A percentile compares a stretch with the other conserved stretches of the same genome.
These are phyloP conservation scores for Pseudogymnoascus sp. DNA, from an alignment of 2,329 filamentous ascomycete genomes.

Conservation along the genomic window DNA sequence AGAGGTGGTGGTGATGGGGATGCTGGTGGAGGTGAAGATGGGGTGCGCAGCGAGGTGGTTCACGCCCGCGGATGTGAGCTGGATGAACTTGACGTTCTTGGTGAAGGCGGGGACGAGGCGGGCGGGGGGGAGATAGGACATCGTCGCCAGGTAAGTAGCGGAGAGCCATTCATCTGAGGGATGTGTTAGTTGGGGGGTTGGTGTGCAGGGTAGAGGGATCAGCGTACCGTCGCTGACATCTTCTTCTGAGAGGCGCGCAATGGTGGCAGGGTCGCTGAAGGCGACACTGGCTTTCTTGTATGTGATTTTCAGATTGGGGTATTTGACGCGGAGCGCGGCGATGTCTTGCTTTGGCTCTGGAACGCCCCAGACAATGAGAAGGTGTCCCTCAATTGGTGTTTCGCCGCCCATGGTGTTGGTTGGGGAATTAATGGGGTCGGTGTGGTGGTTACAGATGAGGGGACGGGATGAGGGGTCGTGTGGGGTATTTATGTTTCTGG, in stretches of 20 bases:
- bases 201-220: slow-evolving; percentile 16
- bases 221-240: slow-evolving; percentile 12
- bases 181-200: neutral
- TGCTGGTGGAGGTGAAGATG: slow-evolving; percentile 29
- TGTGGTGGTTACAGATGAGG: neutral
- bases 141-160: slow-evolving; percentile 29
- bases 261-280: neutral
- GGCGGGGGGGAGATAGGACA: slow-evolving; percentile 22
- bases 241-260: slow-evolving; percentile 11
- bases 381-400: slow-evolving; percentile 28
- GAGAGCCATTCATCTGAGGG: neutral
- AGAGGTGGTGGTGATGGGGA: slow-evolving; percentile 29
- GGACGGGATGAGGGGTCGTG: neutral
- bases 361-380: slow-evolving; percentile 37
- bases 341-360: slow-evolving; percentile 34
- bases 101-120: slow-evolving; percentile 15
- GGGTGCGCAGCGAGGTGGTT: slow-evolving; percentile 24
- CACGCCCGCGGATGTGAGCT: slow-evolving; percentile 29
- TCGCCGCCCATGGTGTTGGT: slow-evolving; percentile 38
- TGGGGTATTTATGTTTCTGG: neutral
- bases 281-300: slow-evolving; percentile 29
- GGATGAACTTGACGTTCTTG: slow-evolving; percentile 30
- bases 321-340: slow-evolving; percentile 33
- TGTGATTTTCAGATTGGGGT: slow-evolving; percentile 38
- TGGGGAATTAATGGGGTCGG: neutral